Percentiles rank a stretch among this genome's conserved stretches.
These are phyloP conservation scores for Annulohypoxylon bovei DNA, from an alignment of 495 filamentous ascomycete genomes.

Conservation along the genomic window DNA sequence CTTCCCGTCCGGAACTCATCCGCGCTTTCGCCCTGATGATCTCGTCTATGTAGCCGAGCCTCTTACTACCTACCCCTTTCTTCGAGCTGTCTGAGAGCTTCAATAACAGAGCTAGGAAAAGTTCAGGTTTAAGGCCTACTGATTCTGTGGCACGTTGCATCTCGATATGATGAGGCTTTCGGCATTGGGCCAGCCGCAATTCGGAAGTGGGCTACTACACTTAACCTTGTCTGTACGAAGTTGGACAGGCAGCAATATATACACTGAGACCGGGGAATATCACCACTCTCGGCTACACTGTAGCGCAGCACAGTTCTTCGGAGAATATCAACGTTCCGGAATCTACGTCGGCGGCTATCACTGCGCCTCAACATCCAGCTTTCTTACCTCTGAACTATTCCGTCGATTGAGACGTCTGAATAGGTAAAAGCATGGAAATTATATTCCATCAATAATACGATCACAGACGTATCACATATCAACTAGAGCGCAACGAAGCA, in stretches of 20 bases:
- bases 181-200: conserved; percentile 6
- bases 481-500: not conserved
- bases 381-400: not conserved
- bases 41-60: conserved; percentile 2
- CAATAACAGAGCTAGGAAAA: not conserved
- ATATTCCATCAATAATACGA: not conserved
- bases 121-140: not conserved
- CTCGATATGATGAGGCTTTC: conserved; percentile 20
- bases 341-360: not conserved
- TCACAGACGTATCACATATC: not conserved
- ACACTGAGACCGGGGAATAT: conserved; percentile 12
- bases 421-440: not conserved
- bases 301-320: conserved; percentile 4
- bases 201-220: conserved; percentile 21
- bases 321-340: conserved; percentile 16
- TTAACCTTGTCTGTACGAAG: conserved; percentile 10
- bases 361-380: not conserved
- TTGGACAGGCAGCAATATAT: conserved; percentile 3
- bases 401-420: not conserved
- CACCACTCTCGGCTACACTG: not conserved
- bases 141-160: conserved; percentile 26
- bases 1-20: conserved; percentile 20
- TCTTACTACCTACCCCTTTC: conserved; percentile 9
- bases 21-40: conserved; percentile 13
- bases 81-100: not conserved